phyloP scores from a whole-genome alignment of 2,329 filamentous ascomycete genomes.

The Verticillium tricorpus region DNA sequence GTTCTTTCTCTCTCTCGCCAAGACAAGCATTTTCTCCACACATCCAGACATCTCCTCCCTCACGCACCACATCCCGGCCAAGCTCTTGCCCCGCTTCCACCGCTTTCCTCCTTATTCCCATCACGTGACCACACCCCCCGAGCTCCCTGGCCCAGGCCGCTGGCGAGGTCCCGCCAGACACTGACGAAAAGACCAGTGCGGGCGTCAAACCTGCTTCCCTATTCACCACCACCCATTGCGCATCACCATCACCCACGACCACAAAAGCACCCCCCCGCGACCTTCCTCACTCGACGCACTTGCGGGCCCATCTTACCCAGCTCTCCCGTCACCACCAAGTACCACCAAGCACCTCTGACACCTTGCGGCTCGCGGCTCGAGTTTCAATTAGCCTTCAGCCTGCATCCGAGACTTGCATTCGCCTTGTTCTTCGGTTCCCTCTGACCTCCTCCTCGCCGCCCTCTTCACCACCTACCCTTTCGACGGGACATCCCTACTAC shows the following conservation, averaged over 20 bases:
- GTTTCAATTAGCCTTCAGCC: neutral
- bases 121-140: neutral
- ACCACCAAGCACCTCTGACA: neutral
- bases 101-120: neutral
- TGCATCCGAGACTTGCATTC: neutral
- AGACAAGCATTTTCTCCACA: neutral
- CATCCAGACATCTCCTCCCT: neutral
- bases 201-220: neutral
- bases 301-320: neutral
- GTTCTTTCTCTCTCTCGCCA: too few species aligned
- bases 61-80: neutral
- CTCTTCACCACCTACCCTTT: neutral
- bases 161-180: neutral
- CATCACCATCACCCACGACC: slow-evolving; percentile 2
- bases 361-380: neutral
- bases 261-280: neutral
- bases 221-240: neutral
- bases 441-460: neutral
- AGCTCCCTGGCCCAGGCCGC: neutral
- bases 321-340: neutral
- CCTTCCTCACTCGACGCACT: neutral
- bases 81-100: neutral
- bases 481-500: neutral
- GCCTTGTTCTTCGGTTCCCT: neutral
- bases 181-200: neutral